phyloP scores from a whole-genome alignment of 192 early-diverging fungal genomes.

The Backusella liffmaniae region DNA sequence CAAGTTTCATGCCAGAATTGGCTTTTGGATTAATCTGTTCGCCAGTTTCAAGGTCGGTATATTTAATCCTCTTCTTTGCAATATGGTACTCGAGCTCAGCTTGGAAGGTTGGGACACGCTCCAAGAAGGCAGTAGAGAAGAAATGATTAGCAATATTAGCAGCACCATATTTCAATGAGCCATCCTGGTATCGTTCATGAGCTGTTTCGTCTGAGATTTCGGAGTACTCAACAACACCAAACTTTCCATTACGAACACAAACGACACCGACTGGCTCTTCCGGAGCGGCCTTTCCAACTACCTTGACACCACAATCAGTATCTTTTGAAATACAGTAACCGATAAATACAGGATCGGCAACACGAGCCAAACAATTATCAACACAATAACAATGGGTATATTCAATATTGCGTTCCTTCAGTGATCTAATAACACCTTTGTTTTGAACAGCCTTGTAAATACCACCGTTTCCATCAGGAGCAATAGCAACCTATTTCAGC shows the following conservation, averaged over 20 bases:
- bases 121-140: conserved; percentile 89
- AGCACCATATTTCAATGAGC: conserved; percentile 80
- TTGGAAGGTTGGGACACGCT: conserved; percentile 81
- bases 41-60: conserved; percentile 74
- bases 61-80: conserved; percentile 97
- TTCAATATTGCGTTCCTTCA: conserved; percentile 78
- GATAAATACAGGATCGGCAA: conserved; percentile 96
- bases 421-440: conserved; percentile 76
- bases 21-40: conserved; percentile 65
- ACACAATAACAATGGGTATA: conserved; percentile 97
- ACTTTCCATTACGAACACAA: conserved; percentile 79
- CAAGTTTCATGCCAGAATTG: conserved; percentile 96
- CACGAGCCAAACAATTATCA: conserved; percentile 95
- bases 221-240: conserved; percentile 93
- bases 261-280: conserved; percentile 95
- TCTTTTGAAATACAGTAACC: conserved; percentile 88
- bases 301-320: conserved; percentile 94
- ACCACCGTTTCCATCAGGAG: conserved; percentile 81
- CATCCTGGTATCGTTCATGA: conserved; percentile 59
- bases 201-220: conserved; percentile 83
- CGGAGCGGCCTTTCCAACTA: conserved; percentile 83
- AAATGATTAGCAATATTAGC: conserved; percentile 99
- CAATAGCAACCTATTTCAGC: conserved; percentile 61
- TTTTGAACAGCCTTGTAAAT: conserved; percentile 90
- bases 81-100: conserved; percentile 90